A percentile compares a stretch with the other conserved stretches of the same genome.
Conservation (phyloP, 2,329 filamentous ascomycete genomes). For the Epichloe sylvatica region DNA sequence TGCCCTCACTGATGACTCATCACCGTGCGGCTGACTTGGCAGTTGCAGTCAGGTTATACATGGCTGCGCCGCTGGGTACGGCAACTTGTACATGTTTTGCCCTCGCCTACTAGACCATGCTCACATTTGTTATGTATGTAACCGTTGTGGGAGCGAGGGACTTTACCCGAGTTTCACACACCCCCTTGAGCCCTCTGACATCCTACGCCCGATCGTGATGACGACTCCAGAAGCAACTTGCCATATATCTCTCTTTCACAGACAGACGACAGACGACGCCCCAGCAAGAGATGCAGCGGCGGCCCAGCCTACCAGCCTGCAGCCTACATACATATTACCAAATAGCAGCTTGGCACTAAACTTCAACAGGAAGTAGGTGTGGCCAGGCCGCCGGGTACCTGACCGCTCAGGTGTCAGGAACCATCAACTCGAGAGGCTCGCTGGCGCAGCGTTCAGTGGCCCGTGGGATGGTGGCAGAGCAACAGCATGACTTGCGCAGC, state of each 20-base stretch:
- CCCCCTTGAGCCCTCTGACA: too few relatives aligned
- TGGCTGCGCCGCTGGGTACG: too few relatives aligned
- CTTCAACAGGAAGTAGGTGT: conserved; percentile 15
- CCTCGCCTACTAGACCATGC: too few relatives aligned
- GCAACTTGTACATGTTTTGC: too few relatives aligned
- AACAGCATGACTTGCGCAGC: conserved; percentile 2
- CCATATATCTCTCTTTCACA: not conserved
- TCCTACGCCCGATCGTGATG: conserved; percentile 15
- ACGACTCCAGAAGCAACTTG: conserved; percentile 13
- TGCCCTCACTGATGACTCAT: too few relatives aligned
- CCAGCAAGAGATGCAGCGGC: conserved; percentile 19
- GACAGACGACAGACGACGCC: conserved; percentile 5
- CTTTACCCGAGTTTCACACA: too few relatives aligned
- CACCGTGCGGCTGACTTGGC: too few relatives aligned
- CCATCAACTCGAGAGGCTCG: conserved; percentile 7
- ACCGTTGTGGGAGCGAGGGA: too few relatives aligned
- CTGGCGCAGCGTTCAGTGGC: not conserved
- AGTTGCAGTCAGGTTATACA: too few relatives aligned
- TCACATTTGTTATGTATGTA: too few relatives aligned
- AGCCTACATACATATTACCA: too few relatives aligned
- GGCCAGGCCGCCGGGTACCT: conserved; percentile 1
- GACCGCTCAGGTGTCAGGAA: conserved; percentile 17
- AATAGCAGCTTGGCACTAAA: conserved; percentile 10
- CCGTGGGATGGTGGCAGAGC: conserved; percentile 1
- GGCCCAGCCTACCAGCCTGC: too few relatives aligned